phyloP scores from a whole-genome alignment of 2,329 filamentous ascomycete species.

The Coleophoma crateriformis region DNA sequence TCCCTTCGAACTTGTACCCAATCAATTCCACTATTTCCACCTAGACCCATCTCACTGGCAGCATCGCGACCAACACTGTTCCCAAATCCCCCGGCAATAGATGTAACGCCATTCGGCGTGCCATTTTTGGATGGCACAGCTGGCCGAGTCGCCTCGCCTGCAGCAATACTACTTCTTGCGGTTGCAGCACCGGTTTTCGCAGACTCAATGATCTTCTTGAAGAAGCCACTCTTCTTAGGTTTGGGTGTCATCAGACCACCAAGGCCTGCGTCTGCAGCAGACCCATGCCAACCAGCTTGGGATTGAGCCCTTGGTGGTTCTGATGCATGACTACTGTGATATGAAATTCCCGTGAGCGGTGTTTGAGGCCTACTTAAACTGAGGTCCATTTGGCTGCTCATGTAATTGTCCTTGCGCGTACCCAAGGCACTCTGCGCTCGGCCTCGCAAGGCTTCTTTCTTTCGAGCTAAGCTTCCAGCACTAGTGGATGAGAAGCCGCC shows the following conservation, averaged over 20 bases:
- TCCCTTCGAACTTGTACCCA: conserved; percentile 98
- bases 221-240: conserved; percentile 80
- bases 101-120: conserved; percentile 31
- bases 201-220: conserved; percentile 91
- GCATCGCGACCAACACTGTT: conserved; percentile 37
- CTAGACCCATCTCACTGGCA: conserved; percentile 66
- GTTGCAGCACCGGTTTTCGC: conserved; percentile 92
- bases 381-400: conserved; percentile 20
- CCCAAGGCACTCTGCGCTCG: conserved; percentile 62
- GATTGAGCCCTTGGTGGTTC: conserved; percentile 51
- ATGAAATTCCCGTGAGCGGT: conserved; percentile 74
- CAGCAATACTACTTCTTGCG: conserved; percentile 77
- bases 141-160: conserved; percentile 40
- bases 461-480: conserved; percentile 84
- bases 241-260: conserved; percentile 76
- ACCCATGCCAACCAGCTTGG: conserved; percentile 51
- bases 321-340: conserved; percentile 77
- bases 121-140: conserved; percentile 23
- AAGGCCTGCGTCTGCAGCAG: conserved; percentile 59
- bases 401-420: conserved; percentile 41
- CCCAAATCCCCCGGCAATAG: conserved; percentile 44
- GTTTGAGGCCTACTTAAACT: conserved; percentile 53
- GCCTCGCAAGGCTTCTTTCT: conserved; percentile 44
- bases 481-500: conserved; percentile 91
- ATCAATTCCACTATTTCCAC: conserved; percentile 51